Evolutionary conservation across 495 filamentous ascomycete species (phyloP).

Genomic region (Letharia lupina): DNA sequence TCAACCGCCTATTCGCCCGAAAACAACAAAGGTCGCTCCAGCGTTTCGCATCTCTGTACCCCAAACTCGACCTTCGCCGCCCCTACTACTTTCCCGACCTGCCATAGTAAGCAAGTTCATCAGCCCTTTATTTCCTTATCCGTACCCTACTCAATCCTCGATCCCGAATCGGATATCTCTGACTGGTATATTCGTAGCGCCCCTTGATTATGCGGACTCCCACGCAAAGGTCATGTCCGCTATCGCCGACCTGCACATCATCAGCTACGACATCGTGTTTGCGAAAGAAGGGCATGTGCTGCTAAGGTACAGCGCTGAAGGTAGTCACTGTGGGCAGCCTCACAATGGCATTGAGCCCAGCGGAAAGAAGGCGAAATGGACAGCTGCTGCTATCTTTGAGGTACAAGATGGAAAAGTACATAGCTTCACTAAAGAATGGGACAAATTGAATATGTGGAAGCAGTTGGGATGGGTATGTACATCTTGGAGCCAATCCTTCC

Average conservation of each 20-base stretch:
- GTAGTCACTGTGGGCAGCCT: conserved; percentile 28
- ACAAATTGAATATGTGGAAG: conserved; percentile 32
- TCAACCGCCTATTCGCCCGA: conserved; percentile 29
- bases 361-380: conserved; percentile 30
- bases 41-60: conserved; percentile 28
- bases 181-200: conserved; percentile 5
- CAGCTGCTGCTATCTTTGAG: conserved; percentile 32
- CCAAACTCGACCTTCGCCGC: conserved; percentile 23
- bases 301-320: conserved; percentile 31
- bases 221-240: conserved; percentile 31
- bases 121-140: background rate
- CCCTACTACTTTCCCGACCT: conserved; percentile 29
- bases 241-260: conserved; percentile 30
- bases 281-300: conserved; percentile 30
- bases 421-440: conserved; percentile 33
- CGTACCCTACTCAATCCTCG: background rate
- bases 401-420: conserved; percentile 31
- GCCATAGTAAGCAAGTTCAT: conserved; percentile 16
- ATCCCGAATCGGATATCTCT: background rate
- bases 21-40: conserved; percentile 27
- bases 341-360: conserved; percentile 30
- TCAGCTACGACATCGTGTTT: conserved; percentile 29
- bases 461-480: conserved; percentile 27
- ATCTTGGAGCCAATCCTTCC: background rate
- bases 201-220: conserved; percentile 32